These are phyloP conservation scores for Debaryomyces udenii DNA, from an alignment of 1,139 yeast genomes.

Conservation along the genomic window DNA sequence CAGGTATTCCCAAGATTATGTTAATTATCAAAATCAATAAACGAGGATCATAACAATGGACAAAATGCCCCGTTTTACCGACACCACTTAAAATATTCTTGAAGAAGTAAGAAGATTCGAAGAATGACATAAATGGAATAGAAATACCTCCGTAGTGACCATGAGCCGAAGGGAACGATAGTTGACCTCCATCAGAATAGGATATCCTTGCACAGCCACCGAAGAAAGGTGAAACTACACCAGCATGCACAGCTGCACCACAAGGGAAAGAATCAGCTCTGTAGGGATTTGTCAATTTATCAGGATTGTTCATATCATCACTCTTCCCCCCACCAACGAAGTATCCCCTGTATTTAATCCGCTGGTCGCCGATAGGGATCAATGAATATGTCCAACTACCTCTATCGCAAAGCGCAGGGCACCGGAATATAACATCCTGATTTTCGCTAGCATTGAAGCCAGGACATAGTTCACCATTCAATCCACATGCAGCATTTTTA, in stretches of 20 bases:
- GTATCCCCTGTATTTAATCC: slow-evolving; percentile 70
- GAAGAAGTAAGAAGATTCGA: slow-evolving; percentile 74
- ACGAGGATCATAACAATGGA: slow-evolving; percentile 71
- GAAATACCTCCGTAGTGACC: slow-evolving; percentile 59
- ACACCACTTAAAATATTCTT: slow-evolving; percentile 26
- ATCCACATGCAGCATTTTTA: slow-evolving; percentile 74
- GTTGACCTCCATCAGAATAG: slow-evolving; percentile 56
- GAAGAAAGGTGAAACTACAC: slow-evolving; percentile 64
- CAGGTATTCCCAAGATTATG: slow-evolving; percentile 59
- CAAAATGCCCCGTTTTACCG: slow-evolving; percentile 24
- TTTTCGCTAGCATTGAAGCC: slow-evolving; percentile 27
- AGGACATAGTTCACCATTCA: slow-evolving; percentile 65
- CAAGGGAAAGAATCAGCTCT: slow-evolving; percentile 90
- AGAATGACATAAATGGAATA: slow-evolving; percentile 66
- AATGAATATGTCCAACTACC: slow-evolving; percentile 78
- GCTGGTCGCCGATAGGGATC: slow-evolving; percentile 71
- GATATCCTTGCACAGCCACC: slow-evolving; percentile 84
- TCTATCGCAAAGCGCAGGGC: slow-evolving; percentile 87
- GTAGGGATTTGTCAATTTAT: slow-evolving; percentile 57
- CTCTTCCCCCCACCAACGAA: slow-evolving; percentile 72
- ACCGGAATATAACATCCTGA: slow-evolving; percentile 62
- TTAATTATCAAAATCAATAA: slow-evolving; percentile 58
- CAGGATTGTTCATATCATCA: slow-evolving; percentile 17
- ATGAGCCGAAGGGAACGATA: slow-evolving; percentile 44
- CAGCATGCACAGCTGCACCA: slow-evolving; percentile 89